A percentile compares a stretch with the other conserved stretches of the same genome.
These are phyloP conservation scores for Komagataella pseudopastoris DNA, from an alignment of 805 yeast genomes.

Conservation along the genomic window DNA sequence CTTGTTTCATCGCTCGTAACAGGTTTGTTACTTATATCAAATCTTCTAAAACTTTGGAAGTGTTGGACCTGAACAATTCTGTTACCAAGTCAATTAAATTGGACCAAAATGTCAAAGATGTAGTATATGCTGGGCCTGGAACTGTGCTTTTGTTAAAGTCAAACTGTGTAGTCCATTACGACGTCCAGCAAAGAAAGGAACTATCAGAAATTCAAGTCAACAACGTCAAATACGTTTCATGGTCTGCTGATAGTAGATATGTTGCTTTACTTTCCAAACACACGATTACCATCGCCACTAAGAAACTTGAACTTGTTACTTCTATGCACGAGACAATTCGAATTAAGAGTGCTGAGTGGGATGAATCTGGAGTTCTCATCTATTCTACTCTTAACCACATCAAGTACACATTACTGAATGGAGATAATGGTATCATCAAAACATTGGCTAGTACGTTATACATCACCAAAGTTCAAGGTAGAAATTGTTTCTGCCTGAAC, in stretches of 20 bases:
- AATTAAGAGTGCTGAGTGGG: conserved; percentile 96
- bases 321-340: conserved; percentile 94
- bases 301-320: conserved; percentile 62
- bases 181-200: conserved; percentile 83
- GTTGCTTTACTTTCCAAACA: conserved; percentile 87
- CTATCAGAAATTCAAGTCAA: conserved; percentile 54
- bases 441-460: conserved; percentile 85
- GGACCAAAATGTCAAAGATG: conserved; percentile 53
- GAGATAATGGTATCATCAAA: conserved; percentile 90
- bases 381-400: conserved; percentile 94
- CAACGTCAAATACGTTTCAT: conserved; percentile 76
- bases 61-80: conserved; percentile 71
- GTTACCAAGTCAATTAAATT: conserved; percentile 71
- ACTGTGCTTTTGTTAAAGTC: conserved; percentile 62
- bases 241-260: conserved; percentile 83
- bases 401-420: conserved; percentile 84
- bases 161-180: conserved; percentile 66
- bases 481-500: conserved; percentile 65
- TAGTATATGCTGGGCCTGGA: conserved; percentile 74
- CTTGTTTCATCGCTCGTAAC: conserved; percentile 88
- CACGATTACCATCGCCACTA: conserved; percentile 77
- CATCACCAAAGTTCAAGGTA: conserved; percentile 57
- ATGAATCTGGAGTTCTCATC: conserved; percentile 73
- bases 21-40: conserved; percentile 76
- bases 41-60: conserved; percentile 52